Percentiles rank a stretch among this genome's conserved stretches.
These are phyloP conservation scores for Colletotrichum endophyticum DNA, from an alignment of 2,329 filamentous ascomycete genomes.

Conservation along the genomic window DNA sequence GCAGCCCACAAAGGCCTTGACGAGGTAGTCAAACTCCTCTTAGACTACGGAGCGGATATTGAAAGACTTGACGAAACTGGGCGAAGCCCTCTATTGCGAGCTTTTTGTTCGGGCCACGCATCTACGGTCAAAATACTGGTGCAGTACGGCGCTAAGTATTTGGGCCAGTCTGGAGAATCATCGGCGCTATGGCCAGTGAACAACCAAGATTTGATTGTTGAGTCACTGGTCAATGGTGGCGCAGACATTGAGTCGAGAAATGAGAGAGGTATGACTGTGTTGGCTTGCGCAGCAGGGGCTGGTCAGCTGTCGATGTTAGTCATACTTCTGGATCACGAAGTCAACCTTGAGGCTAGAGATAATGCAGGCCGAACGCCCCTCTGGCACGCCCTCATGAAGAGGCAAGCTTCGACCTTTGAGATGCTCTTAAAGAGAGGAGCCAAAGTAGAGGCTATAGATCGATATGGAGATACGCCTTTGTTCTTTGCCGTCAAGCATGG, in stretches of 20 bases:
- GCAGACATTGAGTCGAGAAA: too few species aligned
- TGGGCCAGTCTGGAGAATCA: too few species aligned
- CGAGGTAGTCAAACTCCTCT: background rate
- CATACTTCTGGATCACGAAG: background rate
- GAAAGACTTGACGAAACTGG: background rate
- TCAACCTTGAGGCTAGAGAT: background rate
- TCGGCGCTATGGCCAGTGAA: too few species aligned
- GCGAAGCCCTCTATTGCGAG: background rate
- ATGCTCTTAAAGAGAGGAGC: background rate
- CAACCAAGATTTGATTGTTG: too few species aligned
- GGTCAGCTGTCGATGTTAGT: too few species aligned
- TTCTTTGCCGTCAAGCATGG: accelerated
- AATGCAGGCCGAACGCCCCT: accelerated
- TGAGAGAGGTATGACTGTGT: too few species aligned
- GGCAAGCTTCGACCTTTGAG: background rate
- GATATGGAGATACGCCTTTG: background rate
- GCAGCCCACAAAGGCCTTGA: background rate
- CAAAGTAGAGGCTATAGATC: background rate
- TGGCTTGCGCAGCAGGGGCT: too few species aligned
- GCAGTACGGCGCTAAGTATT: background rate
- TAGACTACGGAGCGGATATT: background rate
- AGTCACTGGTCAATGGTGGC: too few species aligned
- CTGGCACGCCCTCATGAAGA: background rate
- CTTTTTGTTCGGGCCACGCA: background rate
- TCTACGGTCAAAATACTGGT: background rate